Evolutionary conservation across 371 early-diverging fungal genomes (phyloP), one percentile per base, ranked within the genome.

Genomic region (Funneliformis caledonium): DNA sequence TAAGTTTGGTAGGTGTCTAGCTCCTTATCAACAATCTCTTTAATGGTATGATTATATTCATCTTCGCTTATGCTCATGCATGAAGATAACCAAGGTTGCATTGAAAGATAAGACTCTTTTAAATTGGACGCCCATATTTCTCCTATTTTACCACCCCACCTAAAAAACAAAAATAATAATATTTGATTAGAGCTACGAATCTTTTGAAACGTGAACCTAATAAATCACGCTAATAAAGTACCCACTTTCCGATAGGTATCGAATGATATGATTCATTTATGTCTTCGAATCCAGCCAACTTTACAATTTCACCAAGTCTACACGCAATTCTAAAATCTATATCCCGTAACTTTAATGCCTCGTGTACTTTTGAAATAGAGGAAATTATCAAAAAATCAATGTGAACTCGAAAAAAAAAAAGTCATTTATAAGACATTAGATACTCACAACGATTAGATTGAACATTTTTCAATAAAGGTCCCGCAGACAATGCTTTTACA

Each of bases 11-110:
- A 47, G 42, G 10, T 33, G 48, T 73, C 52, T 31, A 73, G 31
- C 31, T 73, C 74, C 33, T 73, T 56, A 56, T 52, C 74, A 59
- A 73, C 31, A 56, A 73, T 73, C 33, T 73, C 33, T 56, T 59
- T 50, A 22, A 73, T 73, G 7, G 42, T 59, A 33, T 16, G 37
- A 56, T 73, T 59, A 42, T 73, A 31, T 6, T 74, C 75, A 33
- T 56, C 56, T 56, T 74, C 75, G 16, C 56, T 56, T 8, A 59
- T 37, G 2, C 33, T 10, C 8, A 43, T 52, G 43, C 33, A 16
- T 74, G 52, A 33, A n/a, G 60, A 37, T 31, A 74, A 37, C 59
- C 31, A 74, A 52, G 74, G 52, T 14, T 74, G 26, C 33, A 74
- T 37, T 59, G 59, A 19, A 37, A 56, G 56, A 11, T 59, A 56